Base-by-base conservation (phyloP, 73 alveolate genomes). In the Paraurostyla sp. region DNA sequence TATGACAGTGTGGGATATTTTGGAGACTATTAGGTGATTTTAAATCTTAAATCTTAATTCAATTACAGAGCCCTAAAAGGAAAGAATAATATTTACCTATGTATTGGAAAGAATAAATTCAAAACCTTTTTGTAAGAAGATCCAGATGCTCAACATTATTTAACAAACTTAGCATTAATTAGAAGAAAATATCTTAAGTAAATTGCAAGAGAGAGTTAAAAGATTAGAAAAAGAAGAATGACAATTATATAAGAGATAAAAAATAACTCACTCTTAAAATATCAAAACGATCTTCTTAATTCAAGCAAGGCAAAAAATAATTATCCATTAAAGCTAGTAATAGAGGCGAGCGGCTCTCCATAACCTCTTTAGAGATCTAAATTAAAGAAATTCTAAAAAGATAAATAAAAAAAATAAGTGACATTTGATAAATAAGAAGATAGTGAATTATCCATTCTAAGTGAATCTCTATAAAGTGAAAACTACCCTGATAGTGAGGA, bases 11-110 rank as follows among this genome's bases (percentile, higher is more conserved):
- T 9, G 27, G 58, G 65, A 16, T 69, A 27, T 40, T 69, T 69
- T 43, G 58, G 85, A 9, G 85, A 69, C 18, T 69, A 9, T 43
- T 36, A 69, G 38, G n/a, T 69, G 2, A 69, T 69, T 23, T 40
- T 33, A 9, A 33, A 40, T 69, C 85, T 69, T 2, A 69, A 69
- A 69, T 36, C 85, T 7, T 36, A 43, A 25, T 69, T 41, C 27
- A 36, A 43, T 18, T 69, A 69, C 40, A 13, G 33, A 52, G 11
- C 33, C 13, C 69, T 60, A 33, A 60, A 60, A 32, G 25, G 22
- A 4, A 60, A 60, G 32, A 60, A 2, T 33, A 60, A 29, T 27
- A 29, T 29, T 16, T 60, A 27, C 50, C 25, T 60, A 4, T 16
- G 51, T 6, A 29, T 60, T 9, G 32, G 32, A 25, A 3, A 16